Percentiles rank a stretch among this genome's conserved stretches.
phyloP scores from a whole-genome alignment of 2,329 filamentous ascomycete species.

The Fusarium paranaense region DNA sequence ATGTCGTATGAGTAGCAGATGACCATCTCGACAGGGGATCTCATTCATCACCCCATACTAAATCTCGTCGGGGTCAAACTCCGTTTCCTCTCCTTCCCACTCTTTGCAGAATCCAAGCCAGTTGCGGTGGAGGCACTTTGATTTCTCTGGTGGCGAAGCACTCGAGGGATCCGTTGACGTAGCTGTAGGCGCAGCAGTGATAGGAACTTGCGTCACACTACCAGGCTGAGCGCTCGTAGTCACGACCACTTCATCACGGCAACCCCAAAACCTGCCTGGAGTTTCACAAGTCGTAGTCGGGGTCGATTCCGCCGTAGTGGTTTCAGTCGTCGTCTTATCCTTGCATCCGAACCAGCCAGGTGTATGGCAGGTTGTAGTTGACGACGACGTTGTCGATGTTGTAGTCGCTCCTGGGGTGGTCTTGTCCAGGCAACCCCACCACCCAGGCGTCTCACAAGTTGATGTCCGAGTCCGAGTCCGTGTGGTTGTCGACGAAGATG shows the following conservation, averaged over 20 bases:
- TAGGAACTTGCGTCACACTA: slow-evolving; percentile 41
- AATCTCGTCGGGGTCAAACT: slow-evolving; percentile 49
- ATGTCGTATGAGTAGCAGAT: not conserved
- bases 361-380: slow-evolving; percentile 68
- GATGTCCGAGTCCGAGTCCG: slow-evolving; percentile 82
- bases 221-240: slow-evolving; percentile 50
- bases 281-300: slow-evolving; percentile 57
- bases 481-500: slow-evolving; percentile 66
- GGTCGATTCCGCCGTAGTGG: slow-evolving; percentile 46
- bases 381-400: slow-evolving; percentile 59
- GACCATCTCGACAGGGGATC: not conserved
- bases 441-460: slow-evolving; percentile 91
- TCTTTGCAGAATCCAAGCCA: slow-evolving; percentile 59
- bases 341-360: slow-evolving; percentile 78
- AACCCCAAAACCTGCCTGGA: slow-evolving; percentile 69
- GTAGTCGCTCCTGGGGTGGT: slow-evolving; percentile 61
- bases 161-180: slow-evolving; percentile 43
- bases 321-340: slow-evolving; percentile 54
- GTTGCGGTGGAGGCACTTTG: slow-evolving; percentile 51
- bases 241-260: slow-evolving; percentile 56
- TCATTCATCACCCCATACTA: slow-evolving; percentile 19
- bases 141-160: slow-evolving; percentile 40
- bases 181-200: slow-evolving; percentile 48
- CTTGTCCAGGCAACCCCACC: slow-evolving; percentile 86
- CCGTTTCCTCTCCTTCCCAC: slow-evolving; percentile 45